Evolutionary conservation across 805 yeast species (phyloP).

Genomic region (Candida peoriensis): DNA sequence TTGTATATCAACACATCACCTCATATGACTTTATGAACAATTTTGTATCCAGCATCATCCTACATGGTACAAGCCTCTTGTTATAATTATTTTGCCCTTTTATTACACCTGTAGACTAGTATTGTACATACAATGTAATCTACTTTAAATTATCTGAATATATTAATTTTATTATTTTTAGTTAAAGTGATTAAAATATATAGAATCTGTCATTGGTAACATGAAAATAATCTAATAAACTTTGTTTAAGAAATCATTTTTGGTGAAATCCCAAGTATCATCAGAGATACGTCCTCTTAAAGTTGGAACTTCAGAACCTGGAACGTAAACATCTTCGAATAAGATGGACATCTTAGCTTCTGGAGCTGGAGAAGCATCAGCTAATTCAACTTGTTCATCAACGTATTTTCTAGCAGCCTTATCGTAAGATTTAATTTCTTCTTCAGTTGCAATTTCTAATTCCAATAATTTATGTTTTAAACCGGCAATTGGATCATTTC

Average conservation of each 20-base stretch:
- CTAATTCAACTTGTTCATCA: conserved; percentile 89
- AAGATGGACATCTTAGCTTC: conserved; percentile 92
- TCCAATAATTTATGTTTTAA: conserved; percentile 83
- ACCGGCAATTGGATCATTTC: conserved; percentile 97
- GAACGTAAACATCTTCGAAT: conserved; percentile 94
- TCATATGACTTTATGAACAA: conserved; percentile 1
- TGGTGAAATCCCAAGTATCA: conserved; percentile 82
- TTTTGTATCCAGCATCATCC: too few relatives aligned
- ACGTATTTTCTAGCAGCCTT: conserved; percentile 95
- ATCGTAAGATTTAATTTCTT: conserved; percentile 89
- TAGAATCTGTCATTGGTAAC: too few relatives aligned
- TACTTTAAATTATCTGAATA: too few relatives aligned
- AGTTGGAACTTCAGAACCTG: conserved; percentile 87
- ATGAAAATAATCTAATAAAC: conserved; percentile 23
- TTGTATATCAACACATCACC: conserved; percentile 2
- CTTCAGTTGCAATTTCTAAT: conserved; percentile 83
- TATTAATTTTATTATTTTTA: too few relatives aligned
- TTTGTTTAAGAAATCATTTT: conserved; percentile 37
- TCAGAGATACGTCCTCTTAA: conserved; percentile 96
- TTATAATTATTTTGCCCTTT: too few relatives aligned
- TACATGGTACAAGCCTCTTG: too few relatives aligned
- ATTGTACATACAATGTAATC: too few relatives aligned
- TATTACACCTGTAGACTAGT: too few relatives aligned
- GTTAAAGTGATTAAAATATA: too few relatives aligned
- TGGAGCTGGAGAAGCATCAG: conserved; percentile 92